phyloP scores from a whole-genome alignment of 768 basidiomycete species.

The Boletus rufocinnamomeus region DNA sequence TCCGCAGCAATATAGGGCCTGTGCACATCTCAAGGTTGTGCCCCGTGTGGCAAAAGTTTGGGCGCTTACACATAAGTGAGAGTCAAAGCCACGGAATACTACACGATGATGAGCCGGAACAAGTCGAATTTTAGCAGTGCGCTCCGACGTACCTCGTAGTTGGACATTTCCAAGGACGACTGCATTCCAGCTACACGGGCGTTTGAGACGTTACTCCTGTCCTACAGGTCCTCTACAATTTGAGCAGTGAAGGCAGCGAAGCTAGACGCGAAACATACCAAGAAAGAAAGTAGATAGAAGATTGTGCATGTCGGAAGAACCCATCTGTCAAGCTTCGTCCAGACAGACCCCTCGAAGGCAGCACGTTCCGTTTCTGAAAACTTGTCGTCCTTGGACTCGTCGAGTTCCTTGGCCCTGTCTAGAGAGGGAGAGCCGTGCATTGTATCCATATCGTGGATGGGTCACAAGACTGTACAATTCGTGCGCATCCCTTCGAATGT shows the following conservation, averaged over 20 bases:
- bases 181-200: slow-evolving; percentile 65
- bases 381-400: slow-evolving; percentile 2
- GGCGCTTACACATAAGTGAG: slow-evolving; percentile 28
- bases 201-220: slow-evolving; percentile 53
- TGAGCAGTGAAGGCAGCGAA: not conserved
- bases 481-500: not conserved
- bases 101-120: slow-evolving; percentile 3
- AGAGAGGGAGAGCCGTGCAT: not conserved
- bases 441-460: slow-evolving; percentile 1
- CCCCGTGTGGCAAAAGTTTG: no score
- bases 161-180: slow-evolving; percentile 41
- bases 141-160: slow-evolving; percentile 24
- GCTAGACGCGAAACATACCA: slow-evolving; percentile 40
- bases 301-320: slow-evolving; percentile 51
- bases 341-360: slow-evolving; percentile 42
- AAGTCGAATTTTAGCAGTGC: not conserved
- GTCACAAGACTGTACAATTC: not conserved
- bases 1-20: slow-evolving; percentile 59
- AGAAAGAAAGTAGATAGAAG: slow-evolving; percentile 54
- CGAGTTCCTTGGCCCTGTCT: slow-evolving; percentile 10
- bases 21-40: slow-evolving; percentile 1
- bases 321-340: slow-evolving; percentile 51
- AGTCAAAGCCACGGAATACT: slow-evolving; percentile 40
- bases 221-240: slow-evolving; percentile 20
- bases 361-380: slow-evolving; percentile 18